phyloP scores from a whole-genome alignment of 139 green algal species.

The Limnomonas spitsbergensis region DNA sequence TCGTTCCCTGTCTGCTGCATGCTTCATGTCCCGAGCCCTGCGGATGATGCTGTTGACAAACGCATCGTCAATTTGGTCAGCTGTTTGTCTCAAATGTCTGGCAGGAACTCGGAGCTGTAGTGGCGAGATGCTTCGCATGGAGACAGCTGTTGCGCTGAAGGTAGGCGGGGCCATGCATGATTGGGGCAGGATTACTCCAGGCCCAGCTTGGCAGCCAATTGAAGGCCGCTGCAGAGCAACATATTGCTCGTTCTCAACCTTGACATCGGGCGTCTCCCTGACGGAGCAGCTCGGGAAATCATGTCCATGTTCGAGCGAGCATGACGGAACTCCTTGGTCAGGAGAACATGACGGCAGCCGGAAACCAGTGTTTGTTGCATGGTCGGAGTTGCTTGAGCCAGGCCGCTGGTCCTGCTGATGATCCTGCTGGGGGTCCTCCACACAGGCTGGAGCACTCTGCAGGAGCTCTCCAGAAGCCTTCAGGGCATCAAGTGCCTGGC shows the following conservation, averaged over 20 bases:
- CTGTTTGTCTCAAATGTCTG: neutral
- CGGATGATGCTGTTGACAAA: neutral
- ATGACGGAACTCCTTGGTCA: neutral
- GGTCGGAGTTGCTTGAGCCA: constrained; percentile 7
- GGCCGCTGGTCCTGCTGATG: neutral
- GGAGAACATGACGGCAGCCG: constrained; percentile 1
- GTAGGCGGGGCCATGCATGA: neutral
- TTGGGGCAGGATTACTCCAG: neutral
- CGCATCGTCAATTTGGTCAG: neutral
- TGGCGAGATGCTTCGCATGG: constrained; percentile 18
- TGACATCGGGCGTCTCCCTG: neutral
- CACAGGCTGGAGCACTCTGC: neutral
- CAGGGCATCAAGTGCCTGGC: neutral
- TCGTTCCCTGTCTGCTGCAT: neutral
- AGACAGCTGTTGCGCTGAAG: neutral
- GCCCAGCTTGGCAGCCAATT: neutral
- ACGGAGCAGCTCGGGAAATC: neutral
- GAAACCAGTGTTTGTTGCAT: constrained; percentile 1
- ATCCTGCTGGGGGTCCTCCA: neutral
- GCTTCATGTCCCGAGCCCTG: neutral
- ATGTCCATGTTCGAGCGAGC: neutral
- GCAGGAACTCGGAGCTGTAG: constrained; percentile 22
- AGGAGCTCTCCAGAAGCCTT: neutral
- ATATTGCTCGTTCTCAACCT: neutral
- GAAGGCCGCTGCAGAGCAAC: neutral